Percentiles rank a stretch among this genome's conserved stretches.
phyloP scores from a whole-genome alignment of 2,329 filamentous ascomycete species.

The Aspergillus jensenii region DNA sequence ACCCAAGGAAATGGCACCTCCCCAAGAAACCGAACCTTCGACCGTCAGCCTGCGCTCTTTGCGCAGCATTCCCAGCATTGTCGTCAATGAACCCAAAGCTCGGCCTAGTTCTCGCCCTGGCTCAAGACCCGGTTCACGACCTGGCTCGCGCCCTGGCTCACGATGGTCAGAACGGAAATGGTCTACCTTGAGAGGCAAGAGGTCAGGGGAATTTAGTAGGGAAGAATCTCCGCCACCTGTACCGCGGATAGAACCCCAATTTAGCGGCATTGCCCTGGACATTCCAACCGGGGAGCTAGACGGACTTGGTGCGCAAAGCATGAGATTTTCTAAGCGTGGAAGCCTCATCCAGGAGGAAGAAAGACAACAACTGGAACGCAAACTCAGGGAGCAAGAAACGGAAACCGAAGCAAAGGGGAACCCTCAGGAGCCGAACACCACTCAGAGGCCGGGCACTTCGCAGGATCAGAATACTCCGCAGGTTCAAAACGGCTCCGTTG shows the following conservation, averaged over 20 bases:
- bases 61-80: slow-evolving; percentile 41
- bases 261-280: slow-evolving; percentile 53
- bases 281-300: slow-evolving; percentile 57
- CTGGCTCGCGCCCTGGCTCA: slow-evolving; percentile 43
- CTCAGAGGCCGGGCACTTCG: too few relatives aligned
- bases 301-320: slow-evolving; percentile 50
- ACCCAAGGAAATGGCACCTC: slow-evolving; percentile 17
- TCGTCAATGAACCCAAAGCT: slow-evolving; percentile 35
- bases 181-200: slow-evolving; percentile 35
- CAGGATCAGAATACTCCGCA: slow-evolving; percentile 7
- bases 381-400: slow-evolving; percentile 20
- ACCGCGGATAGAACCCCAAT: slow-evolving; percentile 36
- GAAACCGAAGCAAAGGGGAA: neutral
- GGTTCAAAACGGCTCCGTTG: slow-evolving; percentile 17
- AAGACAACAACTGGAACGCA: slow-evolving; percentile 30
- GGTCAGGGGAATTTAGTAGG: slow-evolving; percentile 33
- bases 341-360: slow-evolving; percentile 58
- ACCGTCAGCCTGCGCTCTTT: slow-evolving; percentile 29
- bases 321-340: slow-evolving; percentile 61
- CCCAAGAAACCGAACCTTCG: slow-evolving; percentile 24
- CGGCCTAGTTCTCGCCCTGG: slow-evolving; percentile 36
- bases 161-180: slow-evolving; percentile 47
- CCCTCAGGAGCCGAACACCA: neutral
- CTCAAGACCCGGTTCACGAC: slow-evolving; percentile 41
- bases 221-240: slow-evolving; percentile 35